A percentile compares a stretch with the other conserved stretches of the same genome.
Evolutionary conservation across 306 rosid genomes (phyloP).

Genomic region (Glycine latifolia): DNA sequence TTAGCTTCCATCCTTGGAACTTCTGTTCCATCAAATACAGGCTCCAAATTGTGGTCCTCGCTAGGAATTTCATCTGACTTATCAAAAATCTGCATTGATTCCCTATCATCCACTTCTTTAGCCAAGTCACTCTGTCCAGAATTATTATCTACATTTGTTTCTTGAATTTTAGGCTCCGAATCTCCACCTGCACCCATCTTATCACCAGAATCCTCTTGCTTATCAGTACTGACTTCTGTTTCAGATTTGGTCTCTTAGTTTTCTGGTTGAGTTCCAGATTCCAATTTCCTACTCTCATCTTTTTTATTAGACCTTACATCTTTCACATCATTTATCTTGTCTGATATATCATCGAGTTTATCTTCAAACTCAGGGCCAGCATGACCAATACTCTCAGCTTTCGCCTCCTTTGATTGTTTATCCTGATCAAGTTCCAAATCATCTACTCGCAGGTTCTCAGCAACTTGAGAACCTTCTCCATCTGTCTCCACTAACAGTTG

Average conservation of each 20-base stretch:
- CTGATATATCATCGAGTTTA: constrained; percentile 42
- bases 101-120: constrained; percentile 41
- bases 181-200: constrained; percentile 44
- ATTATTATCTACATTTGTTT: constrained; percentile 30
- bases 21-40: constrained; percentile 86
- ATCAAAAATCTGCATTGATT: constrained; percentile 45
- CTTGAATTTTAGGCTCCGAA: constrained; percentile 49
- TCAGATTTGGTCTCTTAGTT: constrained; percentile 45
- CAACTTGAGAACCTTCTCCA: constrained; percentile 11
- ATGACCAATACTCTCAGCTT: constrained; percentile 36
- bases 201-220: constrained; percentile 42
- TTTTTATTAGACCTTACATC: too few relatives aligned
- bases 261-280: constrained; percentile 44
- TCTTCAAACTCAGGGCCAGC: constrained; percentile 36
- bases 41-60: constrained; percentile 71
- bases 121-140: constrained; percentile 36
- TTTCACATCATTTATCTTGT: neutral
- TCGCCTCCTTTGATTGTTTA: constrained; percentile 44
- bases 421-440: constrained; percentile 41
- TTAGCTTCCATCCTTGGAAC: constrained; percentile 71
- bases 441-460: constrained; percentile 48
- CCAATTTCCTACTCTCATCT: constrained; percentile 33
- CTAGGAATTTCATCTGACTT: constrained; percentile 55
- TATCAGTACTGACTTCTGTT: constrained; percentile 30
- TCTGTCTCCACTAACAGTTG: constrained; percentile 43